Evolutionary conservation across 73 alveolate species (phyloP), one percentile per base, ranked within the genome.

Genomic region (Blepharisma stoltei): DNA sequence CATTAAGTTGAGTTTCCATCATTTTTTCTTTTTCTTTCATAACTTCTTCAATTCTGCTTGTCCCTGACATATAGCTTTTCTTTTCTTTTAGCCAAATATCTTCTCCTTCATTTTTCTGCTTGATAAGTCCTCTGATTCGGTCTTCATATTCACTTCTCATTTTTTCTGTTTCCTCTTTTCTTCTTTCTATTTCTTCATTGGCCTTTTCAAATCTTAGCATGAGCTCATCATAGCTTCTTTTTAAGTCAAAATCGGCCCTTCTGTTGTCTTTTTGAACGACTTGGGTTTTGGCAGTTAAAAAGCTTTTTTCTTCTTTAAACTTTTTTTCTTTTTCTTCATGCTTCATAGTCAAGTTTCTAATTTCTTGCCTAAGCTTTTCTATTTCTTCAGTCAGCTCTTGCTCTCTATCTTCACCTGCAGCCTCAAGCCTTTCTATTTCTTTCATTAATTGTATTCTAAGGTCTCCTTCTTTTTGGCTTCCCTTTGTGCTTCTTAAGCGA

Each of bases 11-110:
- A 52, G 66, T 20, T 14, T 52, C 66, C 23, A 52, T 52, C n/a
- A 52, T 11, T 52, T 52, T 52, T 52, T 52, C 27, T 20, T 52
- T 52, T 20, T 20, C 91, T 41, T 84, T 77, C 48, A 79, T 77
- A 71, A 84, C 91, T 78, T 78, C 82, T 68, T 86, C 81, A 52
- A 52, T 14, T 52, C 23, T 52, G 4, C n/a, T 14, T 1, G 27
- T 52, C 23, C 23, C 66, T 14, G n/a, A 11, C n/a, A 52, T 14
- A 14, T 52, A 14, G n/a, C 23, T 52, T 20, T 52, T 11, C n/a
- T 52, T 11, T 52, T 52, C 66, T 52, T 52, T 11, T 14, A 52
- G n/a, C 66, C 66, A 52, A 11, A 14, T 20, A 52, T 52, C 23
- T 52, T 52, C 66, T 52, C 66, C 66, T 14, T 52, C 66, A 52